A percentile compares a stretch with the other conserved stretches of the same genome.
Evolutionary conservation across 2,329 filamentous ascomycete species (phyloP).

Genomic region (Epichloe sibirici): DNA sequence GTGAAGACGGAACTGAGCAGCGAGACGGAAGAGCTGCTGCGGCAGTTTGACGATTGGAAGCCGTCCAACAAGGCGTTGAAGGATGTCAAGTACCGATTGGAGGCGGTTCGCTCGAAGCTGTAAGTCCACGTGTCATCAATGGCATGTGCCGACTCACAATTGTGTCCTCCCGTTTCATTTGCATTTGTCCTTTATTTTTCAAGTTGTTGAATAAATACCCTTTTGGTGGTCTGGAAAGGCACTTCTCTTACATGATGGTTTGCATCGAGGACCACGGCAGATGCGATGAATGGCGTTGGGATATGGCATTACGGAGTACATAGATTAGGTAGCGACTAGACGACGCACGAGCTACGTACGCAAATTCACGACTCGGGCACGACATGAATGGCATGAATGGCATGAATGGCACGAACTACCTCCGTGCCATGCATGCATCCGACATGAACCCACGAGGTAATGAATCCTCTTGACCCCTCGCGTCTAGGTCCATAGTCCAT

Average conservation of each 20-base stretch:
- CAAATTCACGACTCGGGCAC: no score
- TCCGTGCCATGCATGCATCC: no score
- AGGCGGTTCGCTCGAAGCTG: conserved; percentile 80
- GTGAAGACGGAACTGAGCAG: conserved; percentile 68
- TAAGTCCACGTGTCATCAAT: conserved; percentile 15
- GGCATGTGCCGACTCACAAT: no score
- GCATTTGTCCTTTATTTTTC: neutral
- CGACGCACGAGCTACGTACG: neutral
- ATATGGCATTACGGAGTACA: neutral
- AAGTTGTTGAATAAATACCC: no score
- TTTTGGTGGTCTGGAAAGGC: no score
- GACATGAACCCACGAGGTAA: no score
- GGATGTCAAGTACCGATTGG: conserved; percentile 89
- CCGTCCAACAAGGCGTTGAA: conserved; percentile 82
- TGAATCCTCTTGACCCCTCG: no score
- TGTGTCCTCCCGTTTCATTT: neutral
- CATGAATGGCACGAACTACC: no score
- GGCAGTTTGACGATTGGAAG: conserved; percentile 88
- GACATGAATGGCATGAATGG: no score
- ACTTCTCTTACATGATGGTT: no score
- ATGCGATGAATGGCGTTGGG: neutral
- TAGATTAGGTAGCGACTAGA: neutral
- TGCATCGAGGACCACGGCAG: no score
- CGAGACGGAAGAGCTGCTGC: conserved; percentile 70
- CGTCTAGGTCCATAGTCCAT: no score